These are phyloP conservation scores for Pythium angustatum DNA, from an alignment of 352 stramenopile genomes.

Conservation along the genomic window DNA sequence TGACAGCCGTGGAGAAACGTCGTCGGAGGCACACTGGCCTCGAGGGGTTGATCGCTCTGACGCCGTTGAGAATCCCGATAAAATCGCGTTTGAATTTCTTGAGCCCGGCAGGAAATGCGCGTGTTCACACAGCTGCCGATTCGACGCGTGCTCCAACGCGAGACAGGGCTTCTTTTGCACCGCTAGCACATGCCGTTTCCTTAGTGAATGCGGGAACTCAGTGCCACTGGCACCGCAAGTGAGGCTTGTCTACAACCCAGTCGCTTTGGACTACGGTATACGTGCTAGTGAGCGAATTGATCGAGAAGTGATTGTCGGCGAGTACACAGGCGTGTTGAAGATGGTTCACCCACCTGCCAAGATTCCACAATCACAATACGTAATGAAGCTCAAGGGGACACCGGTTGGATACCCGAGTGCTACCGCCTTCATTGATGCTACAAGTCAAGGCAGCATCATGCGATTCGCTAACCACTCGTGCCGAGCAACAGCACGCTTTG, in stretches of 20 bases:
- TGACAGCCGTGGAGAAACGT: too few relatives aligned
- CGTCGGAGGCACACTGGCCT: too few relatives aligned
- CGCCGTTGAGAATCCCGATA: neutral
- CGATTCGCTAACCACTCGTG: neutral
- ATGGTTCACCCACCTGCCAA: neutral
- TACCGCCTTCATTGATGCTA: neutral
- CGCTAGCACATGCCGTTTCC: neutral
- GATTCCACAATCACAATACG: neutral
- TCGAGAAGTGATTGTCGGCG: neutral
- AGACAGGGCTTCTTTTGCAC: neutral
- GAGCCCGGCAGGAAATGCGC: neutral
- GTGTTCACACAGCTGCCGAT: neutral
- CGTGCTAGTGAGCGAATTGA: neutral
- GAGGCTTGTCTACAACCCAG: neutral
- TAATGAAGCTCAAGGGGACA: neutral
- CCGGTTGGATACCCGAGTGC: neutral
- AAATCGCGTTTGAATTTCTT: neutral
- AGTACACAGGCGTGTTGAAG: neutral
- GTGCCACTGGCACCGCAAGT: neutral
- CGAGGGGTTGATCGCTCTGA: too few relatives aligned
- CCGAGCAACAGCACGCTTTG: neutral
- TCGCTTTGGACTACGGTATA: neutral
- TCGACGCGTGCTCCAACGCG: neutral
- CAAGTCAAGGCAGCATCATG: neutral
- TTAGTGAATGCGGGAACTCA: neutral